Base-by-base conservation (phyloP, 2,329 filamentous ascomycete species). In the Fusarium brevicatenulatum region DNA sequence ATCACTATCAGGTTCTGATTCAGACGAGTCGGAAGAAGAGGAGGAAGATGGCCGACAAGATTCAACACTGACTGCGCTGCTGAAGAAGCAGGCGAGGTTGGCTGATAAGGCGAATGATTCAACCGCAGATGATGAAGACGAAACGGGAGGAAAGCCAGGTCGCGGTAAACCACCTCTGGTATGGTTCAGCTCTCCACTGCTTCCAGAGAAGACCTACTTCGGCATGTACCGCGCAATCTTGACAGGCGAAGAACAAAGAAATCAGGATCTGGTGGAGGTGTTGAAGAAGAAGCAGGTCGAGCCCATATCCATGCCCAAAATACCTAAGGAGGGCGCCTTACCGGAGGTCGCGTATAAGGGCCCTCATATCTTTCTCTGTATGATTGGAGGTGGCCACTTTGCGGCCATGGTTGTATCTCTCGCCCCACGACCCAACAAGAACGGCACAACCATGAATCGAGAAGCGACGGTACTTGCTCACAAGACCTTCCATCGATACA, bases 301-400 rank as follows among this genome's bases (percentile, higher is more conserved):
- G 7, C 91, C 94, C 1, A 89, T 85, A 78, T 81, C 82, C 46
- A 85, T 82, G 63, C 86, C 82, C 37, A 88, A 88, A 68, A 84
- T 88, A 4, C 83, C 86, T 42, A 90, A 89, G 63, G 90, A 91
- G 53, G 89, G 90, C 5, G 84, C 85, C 21, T 81, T 90, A 9
- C 85, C 88, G 5, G 83, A 86, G 4, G 82, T 88, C 15, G 85
- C 85, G 7, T 90, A 92, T 78, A 89, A 91, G 30, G 91, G 92
- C 12, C 94, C 95, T 5, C 95, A 98, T 80, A 91, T 97, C 55
- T 98, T 99, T 80, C 88, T 99, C 53, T 98, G 95, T 82, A 99
- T 99, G 96, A 97, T 99, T 56, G 96, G 96, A 30, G 96, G 96
- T 67, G 96, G 96, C 0, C 96, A 99, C 81, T 99, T 99, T 79